Base-by-base conservation (phyloP, 2,329 filamentous ascomycete species). In the Apiospora aurea region DNA sequence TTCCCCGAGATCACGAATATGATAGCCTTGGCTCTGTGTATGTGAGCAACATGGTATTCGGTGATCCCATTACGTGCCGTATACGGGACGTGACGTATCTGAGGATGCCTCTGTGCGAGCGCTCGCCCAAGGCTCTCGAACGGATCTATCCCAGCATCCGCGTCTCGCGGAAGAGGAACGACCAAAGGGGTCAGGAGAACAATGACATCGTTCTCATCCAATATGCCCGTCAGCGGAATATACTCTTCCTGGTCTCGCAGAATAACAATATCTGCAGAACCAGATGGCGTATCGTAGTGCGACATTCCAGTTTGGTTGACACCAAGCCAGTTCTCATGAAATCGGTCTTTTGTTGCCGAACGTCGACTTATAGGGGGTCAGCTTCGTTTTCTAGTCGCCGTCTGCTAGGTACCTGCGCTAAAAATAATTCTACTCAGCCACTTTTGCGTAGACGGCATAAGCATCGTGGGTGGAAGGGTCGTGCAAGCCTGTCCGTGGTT, bases 81-180 rank as follows among this genome's bases (percentile, higher is more conserved):
- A 77, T 94, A 95, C 7, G 93, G 92, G 61, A 94, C 89, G 78
- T 95, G 93, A 26, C 91, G 89, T 73, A 95, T 85, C 79, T 85
- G 86, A 2, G 86, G 82, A 77, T 93, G 90, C 75, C 87, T 85
- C 68, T 82, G 83, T 68, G 89, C 88, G 68, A 95, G 80, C 64
- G 89, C 87, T 74, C 87, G 86, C 26, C 93, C 93, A 24, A 95
- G 83, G 18, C 88, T 86, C 80, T 95, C 92, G 77, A 95, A 95
- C 0, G 93, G 93, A 78, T 95, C 93, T 76, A 82, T 85, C 64
- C 80, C 81, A 73, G 84, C 83, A 64, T 81, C 77, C 64, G 82
- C 76, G 75, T 81, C 81, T 72, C 80, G 81, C 75, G 81, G 83
- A 74, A 82, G 78, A 67, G 85, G 88, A 29, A 85, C 79, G 46